Conservation (phyloP, 2,329 filamentous ascomycete species). For the Neoarthrinium moseri region DNA sequence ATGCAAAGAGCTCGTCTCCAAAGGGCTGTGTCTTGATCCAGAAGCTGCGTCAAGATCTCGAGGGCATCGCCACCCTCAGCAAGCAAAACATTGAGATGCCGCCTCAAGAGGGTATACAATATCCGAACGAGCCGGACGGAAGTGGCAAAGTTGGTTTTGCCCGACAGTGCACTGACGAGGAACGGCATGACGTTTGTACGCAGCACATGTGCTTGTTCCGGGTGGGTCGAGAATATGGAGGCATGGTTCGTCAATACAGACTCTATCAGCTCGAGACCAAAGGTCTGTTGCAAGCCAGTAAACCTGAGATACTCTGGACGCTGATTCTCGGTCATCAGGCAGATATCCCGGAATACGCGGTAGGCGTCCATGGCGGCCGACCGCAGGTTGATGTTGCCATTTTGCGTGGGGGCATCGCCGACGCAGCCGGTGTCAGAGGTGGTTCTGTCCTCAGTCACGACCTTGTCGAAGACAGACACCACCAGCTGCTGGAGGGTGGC, state of each 20-base stretch:
- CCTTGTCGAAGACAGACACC: slow-evolving; percentile 90
- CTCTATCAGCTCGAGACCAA: slow-evolving; percentile 89
- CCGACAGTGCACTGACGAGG: slow-evolving; percentile 73
- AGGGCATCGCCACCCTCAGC: slow-evolving; percentile 82
- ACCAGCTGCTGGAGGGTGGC: slow-evolving; percentile 96
- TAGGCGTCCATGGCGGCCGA: slow-evolving; percentile 84
- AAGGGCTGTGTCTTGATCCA: slow-evolving; percentile 78
- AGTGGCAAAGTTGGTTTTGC: slow-evolving; percentile 75
- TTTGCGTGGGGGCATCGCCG: slow-evolving; percentile 66
- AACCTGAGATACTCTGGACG: slow-evolving; percentile 80
- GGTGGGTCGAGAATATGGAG: slow-evolving; percentile 73
- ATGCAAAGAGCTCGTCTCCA: slow-evolving; percentile 93
- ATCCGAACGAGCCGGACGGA: slow-evolving; percentile 82
- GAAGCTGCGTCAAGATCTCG: slow-evolving; percentile 76
- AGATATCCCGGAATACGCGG: slow-evolving; percentile 85
- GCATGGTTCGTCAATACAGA: slow-evolving; percentile 84
- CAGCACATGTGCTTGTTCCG: slow-evolving; percentile 78
- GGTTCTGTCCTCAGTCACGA: slow-evolving; percentile 72
- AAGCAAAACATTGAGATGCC: slow-evolving; percentile 72
- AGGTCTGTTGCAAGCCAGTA: slow-evolving; percentile 74
- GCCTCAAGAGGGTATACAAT: slow-evolving; percentile 75
- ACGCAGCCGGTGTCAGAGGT: slow-evolving; percentile 53
- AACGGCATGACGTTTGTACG: slow-evolving; percentile 79
- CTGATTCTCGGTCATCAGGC: slow-evolving; percentile 81
- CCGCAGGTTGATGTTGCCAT: slow-evolving; percentile 65